Base-by-base conservation (phyloP, 192 early-diverging fungal genomes). In the Endogone sp. region DNA sequence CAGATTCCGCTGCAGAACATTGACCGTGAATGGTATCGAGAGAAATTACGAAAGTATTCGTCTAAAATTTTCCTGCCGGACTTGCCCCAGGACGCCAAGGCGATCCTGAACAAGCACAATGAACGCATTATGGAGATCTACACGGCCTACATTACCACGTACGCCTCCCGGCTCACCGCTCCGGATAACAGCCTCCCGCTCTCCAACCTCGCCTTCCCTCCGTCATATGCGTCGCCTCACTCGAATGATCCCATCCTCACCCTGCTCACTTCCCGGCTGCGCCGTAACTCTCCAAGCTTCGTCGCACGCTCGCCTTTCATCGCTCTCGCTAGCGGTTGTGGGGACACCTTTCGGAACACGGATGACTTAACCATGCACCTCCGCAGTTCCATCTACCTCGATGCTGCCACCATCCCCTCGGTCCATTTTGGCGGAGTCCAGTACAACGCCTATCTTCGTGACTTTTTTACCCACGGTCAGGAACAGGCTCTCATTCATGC, bases 291-390 rank as follows among this genome's bases (percentile, higher is more conserved):
- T n/a, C 22, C 13, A 23, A 32, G 30, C 31, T 70, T 20, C 26
- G 9, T 16, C 57, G 68, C 68, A 22, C 62, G 68, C n/a, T 64
- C 68, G 23, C 62, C 68, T 31, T 70, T 70, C 44, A 70, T 63
- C 13, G 61, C 68, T 21, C 30, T 70, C 3, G 62, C 37, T 49
- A 37, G 62, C 56, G 49, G 49, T 2, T 9, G 30, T 13, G 68
- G 68, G 8, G 68, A 70, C 63, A 25, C 20, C 16, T 70, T 70
- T 49, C 1, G 3, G 4, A 27, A 65, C 55, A 26, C 28, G 22
- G 22, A 70, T 24, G 68, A 70, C 63, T 24, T 70, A 22, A 25
- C 32, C 2, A 25, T 27, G 29, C 68, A 70, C 31, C 54, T 70
- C 24, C 68, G 57, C 23, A 29, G 32, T 25, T 13, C 28, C 30